Evolutionary conservation across 148 eudicot genomes (phyloP).

Genomic region (Mesembryanthemum crystallinum): DNA sequence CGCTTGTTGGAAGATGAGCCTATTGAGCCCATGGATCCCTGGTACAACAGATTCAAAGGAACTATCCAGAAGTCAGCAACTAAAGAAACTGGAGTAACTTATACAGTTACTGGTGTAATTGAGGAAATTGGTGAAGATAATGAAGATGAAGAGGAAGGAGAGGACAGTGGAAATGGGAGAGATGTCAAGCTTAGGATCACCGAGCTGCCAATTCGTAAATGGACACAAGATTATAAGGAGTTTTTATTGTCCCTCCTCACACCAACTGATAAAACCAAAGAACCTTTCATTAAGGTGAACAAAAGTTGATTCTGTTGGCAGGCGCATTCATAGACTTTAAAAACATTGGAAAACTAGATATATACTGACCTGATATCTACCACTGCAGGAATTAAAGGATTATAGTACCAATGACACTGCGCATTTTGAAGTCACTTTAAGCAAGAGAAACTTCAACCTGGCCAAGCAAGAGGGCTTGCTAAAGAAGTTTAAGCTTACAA

Average conservation of each 20-base stretch:
- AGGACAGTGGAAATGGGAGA: constrained; percentile 6
- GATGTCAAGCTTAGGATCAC: constrained; percentile 51
- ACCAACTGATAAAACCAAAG: constrained; percentile 55
- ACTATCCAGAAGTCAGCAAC: constrained; percentile 54
- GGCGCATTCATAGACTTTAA: background rate
- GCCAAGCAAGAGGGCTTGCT: constrained; percentile 86
- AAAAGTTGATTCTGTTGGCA: background rate
- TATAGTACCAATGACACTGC: constrained; percentile 47
- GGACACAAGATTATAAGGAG: constrained; percentile 89
- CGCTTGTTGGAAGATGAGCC: constrained; percentile 56
- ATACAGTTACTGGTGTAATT: constrained; percentile 60
- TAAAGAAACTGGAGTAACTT: constrained; percentile 56
- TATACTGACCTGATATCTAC: background rate
- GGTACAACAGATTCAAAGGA: constrained; percentile 88
- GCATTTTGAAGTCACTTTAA: constrained; percentile 43
- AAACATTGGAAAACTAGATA: background rate
- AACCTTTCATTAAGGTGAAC: constrained; percentile 52
- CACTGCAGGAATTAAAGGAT: constrained; percentile 51
- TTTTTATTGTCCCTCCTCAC: constrained; percentile 51
- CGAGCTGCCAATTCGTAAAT: constrained; percentile 74
- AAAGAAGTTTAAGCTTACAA: constrained; percentile 85
- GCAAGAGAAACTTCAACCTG: constrained; percentile 39
- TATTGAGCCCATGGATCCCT: constrained; percentile 81
- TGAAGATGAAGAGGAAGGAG: constrained; percentile 7
- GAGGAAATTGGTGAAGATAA: constrained; percentile 49